Base-by-base conservation (phyloP, 768 basidiomycete species). In the Hemileccinum rubropunctum region DNA sequence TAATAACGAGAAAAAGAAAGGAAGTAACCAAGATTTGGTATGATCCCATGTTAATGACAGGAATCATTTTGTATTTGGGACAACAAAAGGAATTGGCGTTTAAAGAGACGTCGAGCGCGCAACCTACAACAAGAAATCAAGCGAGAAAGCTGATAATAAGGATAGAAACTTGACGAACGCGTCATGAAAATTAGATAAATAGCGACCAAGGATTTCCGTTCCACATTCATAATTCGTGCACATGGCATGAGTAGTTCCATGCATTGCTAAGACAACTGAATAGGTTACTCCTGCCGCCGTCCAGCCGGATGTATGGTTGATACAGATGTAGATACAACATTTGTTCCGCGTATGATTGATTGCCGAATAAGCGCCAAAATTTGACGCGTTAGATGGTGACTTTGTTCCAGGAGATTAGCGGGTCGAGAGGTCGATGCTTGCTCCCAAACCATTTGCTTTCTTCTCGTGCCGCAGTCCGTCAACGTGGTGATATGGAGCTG, bases 241-340 rank as follows among this genome's bases (percentile, higher is more conserved):
- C 49, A 54, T 52, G 55, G 52, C 41, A 20, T 48, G 49, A 44
- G 36, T 45, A 35, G 37, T 54, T 54, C 51, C 65, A 57, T 63
- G 54, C 50, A 37, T 63, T 58, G 54, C 47, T 50, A 56, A 58
- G 65, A 58, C 62, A 67, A 58, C 56, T 46, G 53, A 54, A 67
- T 69, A 69, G 57, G 59, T 68, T 54, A 62, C 57, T 50, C 54
- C 53, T 50, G 48, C 45, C 42, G 48, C 55, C 55, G 42, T 57
- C 58, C 60, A 57, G 57, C 57, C 48, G 52, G 51, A 58, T 49
- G 56, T 52, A 47, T 59, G 65, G 56, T 69, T 61, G 66, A 68
- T 68, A 68, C 66, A 68, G 58, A 53, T 59, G 55, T 66, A 57
- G 55, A 61, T 68, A 67, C 66, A 69, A 58, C 66, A 47, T 63